A percentile compares a stretch with the other conserved stretches of the same genome.
Evolutionary conservation across 768 basidiomycete genomes (phyloP).

Genomic region (Leucocoprinus leucothites): DNA sequence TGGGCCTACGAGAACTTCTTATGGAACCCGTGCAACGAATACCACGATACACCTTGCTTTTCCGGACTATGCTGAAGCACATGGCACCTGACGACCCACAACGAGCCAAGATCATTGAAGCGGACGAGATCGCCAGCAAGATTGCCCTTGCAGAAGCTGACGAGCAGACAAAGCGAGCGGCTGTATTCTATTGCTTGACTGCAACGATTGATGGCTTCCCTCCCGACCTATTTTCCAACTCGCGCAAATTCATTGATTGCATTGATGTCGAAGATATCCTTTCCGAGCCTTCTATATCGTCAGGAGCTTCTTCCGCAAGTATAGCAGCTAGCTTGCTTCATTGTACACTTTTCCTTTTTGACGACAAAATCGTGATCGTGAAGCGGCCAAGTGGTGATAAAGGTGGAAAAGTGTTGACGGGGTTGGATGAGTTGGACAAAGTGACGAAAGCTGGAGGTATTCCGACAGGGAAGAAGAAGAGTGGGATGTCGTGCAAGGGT

Average conservation of each 20-base stretch:
- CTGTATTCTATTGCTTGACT: conserved; percentile 82
- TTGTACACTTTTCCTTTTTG: conserved; percentile 90
- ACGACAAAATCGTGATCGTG: conserved; percentile 89
- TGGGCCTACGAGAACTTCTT: conserved; percentile 86
- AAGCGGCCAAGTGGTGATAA: conserved; percentile 82
- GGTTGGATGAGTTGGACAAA: conserved; percentile 78
- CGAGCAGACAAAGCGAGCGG: conserved; percentile 86
- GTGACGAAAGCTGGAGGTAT: conserved; percentile 61
- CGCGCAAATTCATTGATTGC: conserved; percentile 84
- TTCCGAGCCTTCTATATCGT: conserved; percentile 46
- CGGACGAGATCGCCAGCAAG: conserved; percentile 82
- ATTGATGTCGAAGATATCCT: conserved; percentile 89
- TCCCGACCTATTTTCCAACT: conserved; percentile 83
- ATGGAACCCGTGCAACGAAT: conserved; percentile 98
- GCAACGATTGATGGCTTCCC: conserved; percentile 90
- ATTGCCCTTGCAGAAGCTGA: conserved; percentile 92
- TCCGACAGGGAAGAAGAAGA: conserved; percentile 68
- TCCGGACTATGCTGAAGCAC: conserved; percentile 89
- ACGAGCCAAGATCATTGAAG: conserved; percentile 74
- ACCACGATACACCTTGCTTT: conserved; percentile 89
- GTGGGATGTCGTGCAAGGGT: conserved; percentile 79
- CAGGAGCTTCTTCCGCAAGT: conserved; percentile 38
- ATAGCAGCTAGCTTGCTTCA: conserved; percentile 53
- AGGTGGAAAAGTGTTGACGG: conserved; percentile 65
- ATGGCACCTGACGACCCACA: conserved; percentile 80